Conservation (phyloP, 2,329 filamentous ascomycete genomes). For the Emericellopsis cladophorae region DNA sequence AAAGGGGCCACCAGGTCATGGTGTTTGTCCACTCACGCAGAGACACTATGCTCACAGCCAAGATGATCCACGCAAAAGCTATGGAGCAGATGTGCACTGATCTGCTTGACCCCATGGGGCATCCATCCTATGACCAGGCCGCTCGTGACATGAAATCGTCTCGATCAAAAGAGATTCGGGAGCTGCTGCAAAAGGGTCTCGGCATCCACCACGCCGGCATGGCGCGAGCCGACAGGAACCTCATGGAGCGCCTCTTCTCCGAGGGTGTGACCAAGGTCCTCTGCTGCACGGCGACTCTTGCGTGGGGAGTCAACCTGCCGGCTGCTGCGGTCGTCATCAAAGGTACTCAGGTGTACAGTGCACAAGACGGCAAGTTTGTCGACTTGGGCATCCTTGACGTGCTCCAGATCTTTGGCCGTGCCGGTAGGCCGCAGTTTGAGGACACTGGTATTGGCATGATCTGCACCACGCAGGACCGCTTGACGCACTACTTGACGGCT, state of each 20-base stretch:
- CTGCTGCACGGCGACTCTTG: conserved; percentile 93
- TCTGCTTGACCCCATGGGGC: conserved; percentile 68
- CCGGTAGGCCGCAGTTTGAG: conserved; percentile 93
- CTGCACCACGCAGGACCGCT: conserved; percentile 87
- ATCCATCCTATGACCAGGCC: conserved; percentile 70
- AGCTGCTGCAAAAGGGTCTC: conserved; percentile 80
- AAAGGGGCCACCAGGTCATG: conserved; percentile 93
- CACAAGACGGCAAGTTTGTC: conserved; percentile 91
- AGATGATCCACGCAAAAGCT: conserved; percentile 77
- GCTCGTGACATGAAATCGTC: conserved; percentile 76
- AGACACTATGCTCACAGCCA: conserved; percentile 82
- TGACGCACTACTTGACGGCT: conserved; percentile 81
- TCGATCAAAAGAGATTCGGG: conserved; percentile 75
- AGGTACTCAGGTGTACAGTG: conserved; percentile 92
- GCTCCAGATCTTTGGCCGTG: conserved; percentile 95
- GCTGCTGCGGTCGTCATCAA: conserved; percentile 97
- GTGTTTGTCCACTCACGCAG: conserved; percentile 96
- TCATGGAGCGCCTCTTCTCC: conserved; percentile 86
- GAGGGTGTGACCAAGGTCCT: conserved; percentile 93
- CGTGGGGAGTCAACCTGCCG: conserved; percentile 97
- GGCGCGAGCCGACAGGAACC: conserved; percentile 82
- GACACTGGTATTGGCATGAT: conserved; percentile 98
- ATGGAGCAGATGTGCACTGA: conserved; percentile 67
- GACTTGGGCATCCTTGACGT: conserved; percentile 95
- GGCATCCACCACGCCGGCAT: conserved; percentile 96